Percentiles rank a stretch among this genome's conserved stretches.
Evolutionary conservation across 2,329 filamentous ascomycete genomes (phyloP).

Genomic region (Neofusicoccum cordaticola): DNA sequence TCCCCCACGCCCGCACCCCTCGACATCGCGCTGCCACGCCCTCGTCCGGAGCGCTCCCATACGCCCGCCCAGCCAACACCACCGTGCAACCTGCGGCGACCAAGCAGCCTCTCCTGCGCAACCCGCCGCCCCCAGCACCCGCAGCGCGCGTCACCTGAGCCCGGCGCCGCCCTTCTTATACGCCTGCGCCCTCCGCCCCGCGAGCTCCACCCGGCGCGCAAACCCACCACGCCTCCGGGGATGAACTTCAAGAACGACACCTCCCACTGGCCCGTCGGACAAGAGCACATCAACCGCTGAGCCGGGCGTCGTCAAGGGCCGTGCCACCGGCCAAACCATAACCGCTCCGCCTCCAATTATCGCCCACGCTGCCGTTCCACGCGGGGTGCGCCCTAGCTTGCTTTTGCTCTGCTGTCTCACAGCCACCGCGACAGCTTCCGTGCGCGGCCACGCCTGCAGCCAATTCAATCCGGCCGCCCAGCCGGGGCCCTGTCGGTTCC

Average conservation of each 20-base stretch:
- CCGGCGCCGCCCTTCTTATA: constrained; percentile 4
- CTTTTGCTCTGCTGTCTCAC: constrained; percentile 12
- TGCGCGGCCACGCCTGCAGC: constrained; percentile 1
- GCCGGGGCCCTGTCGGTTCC: background rate
- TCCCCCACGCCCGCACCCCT: constrained; percentile 4
- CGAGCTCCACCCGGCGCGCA: background rate
- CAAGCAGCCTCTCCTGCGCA: background rate
- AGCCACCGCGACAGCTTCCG: background rate
- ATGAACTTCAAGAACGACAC: constrained; percentile 44
- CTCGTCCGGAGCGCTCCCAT: background rate
- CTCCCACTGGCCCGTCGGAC: constrained; percentile 45
- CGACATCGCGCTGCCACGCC: background rate
- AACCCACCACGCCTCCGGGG: constrained; percentile 23
- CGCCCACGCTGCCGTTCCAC: background rate
- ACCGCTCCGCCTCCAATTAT: background rate
- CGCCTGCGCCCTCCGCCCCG: background rate
- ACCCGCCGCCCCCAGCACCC: background rate
- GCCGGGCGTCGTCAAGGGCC: constrained; percentile 8
- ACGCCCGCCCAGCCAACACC: background rate
- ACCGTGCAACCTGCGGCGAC: background rate
- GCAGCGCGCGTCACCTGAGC: constrained; percentile 1
- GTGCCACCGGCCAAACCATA: background rate
- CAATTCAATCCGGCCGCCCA: constrained; percentile 4
- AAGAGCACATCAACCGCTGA: constrained; percentile 46
- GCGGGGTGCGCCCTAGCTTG: constrained; percentile 3